Evolutionary conservation across 805 yeast genomes (phyloP).

Genomic region (Kuraishia molischiana): DNA sequence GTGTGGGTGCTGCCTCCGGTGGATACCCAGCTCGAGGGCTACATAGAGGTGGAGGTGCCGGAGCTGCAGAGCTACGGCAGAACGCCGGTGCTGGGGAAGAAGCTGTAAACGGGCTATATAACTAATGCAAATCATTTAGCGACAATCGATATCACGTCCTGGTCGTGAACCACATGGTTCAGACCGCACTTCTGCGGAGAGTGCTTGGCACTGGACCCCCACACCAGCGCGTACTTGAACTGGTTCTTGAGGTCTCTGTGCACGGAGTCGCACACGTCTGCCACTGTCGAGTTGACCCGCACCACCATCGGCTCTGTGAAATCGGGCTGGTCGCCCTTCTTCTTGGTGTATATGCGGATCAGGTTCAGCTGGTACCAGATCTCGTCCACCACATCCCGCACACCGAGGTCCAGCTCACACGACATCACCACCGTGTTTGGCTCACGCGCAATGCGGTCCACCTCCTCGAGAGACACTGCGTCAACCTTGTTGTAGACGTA

Average conservation of each 20-base stretch:
- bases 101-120: not conserved
- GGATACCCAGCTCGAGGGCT: no score
- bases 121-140: constrained; percentile 43
- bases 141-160: constrained; percentile 87
- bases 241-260: constrained; percentile 89
- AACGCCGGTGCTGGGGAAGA: not conserved
- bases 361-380: constrained; percentile 85
- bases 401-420: constrained; percentile 80
- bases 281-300: constrained; percentile 66
- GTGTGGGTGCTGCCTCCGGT: constrained; percentile 15
- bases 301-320: constrained; percentile 89
- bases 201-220: constrained; percentile 95
- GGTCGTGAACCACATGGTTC: constrained; percentile 75
- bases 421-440: constrained; percentile 93
- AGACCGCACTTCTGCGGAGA: constrained; percentile 96
- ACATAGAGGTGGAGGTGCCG: no score
- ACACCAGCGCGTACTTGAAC: constrained; percentile 89
- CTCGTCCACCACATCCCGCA: constrained; percentile 82
- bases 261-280: constrained; percentile 82
- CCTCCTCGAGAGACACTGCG: constrained; percentile 90
- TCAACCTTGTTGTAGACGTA: constrained; percentile 94
- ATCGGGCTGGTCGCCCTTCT: constrained; percentile 74
- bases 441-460: constrained; percentile 82
- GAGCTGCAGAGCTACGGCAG: not conserved
- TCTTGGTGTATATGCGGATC: constrained; percentile 77